Evolutionary conservation across 306 rosid species (phyloP), one percentile per base, ranked within the genome.

Genomic region (Prosopis cineraria): DNA sequence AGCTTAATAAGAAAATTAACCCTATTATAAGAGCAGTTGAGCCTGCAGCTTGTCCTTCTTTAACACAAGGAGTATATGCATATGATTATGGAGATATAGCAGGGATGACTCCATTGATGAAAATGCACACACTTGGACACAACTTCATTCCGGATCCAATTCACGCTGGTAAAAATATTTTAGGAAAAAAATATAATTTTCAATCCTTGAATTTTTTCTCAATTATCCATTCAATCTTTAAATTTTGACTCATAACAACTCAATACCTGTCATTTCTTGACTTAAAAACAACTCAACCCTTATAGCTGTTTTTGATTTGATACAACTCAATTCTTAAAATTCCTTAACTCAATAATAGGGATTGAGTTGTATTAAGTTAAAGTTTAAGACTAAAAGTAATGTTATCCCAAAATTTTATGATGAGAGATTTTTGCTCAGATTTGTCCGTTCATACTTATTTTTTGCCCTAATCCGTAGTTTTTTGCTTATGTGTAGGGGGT

Each of bases 91-190:
- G 97, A 58, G 98, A 94, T 59, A 91, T 90, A 20, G 97, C 97
- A 3, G 95, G 97, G 86, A 22, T 94, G 93, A 94, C 98, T 73
- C 98, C 98, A 6, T 81, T 94, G 82, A 92, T 94, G 98, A 94
- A 94, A 87, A 92, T 92, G 98, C 98, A 92, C 73, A 94, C 97
- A 2, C 94, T 94, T 73, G 98, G 98, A 1, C 98, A 94, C 11
- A 66, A 92, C 85, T 94, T 94, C 72, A 80, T 94, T 81, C 98
- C 98, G 0, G 98, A 94, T 81, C 98, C 98, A 43, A 92, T 94
- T 75, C 98, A 94, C 73, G 91, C 98, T 7, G 98, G 98, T 93
- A 91, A 83, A 9, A 41, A 11, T 6, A n/a, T n/a, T n/a, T n/a
- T n/a, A n/a, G n/a, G n/a, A n/a, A n/a, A n/a, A n/a, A n/a, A n/a